Percentiles rank a stretch among this genome's conserved stretches.
phyloP scores from a whole-genome alignment of 805 yeast genomes.

The Monosporozyma yasuniensis region DNA sequence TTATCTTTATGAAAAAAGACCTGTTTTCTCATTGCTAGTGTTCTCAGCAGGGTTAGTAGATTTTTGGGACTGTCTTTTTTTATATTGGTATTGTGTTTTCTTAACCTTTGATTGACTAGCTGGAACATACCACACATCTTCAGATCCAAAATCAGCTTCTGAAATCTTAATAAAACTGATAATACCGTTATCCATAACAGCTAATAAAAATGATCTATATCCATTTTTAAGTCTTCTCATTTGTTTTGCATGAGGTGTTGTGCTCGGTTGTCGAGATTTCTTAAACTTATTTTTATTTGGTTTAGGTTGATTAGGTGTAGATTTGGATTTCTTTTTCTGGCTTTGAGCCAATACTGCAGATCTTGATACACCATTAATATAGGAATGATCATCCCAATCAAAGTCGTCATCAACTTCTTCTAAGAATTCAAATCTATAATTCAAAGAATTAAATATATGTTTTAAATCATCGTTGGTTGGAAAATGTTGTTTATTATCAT shows the following conservation, averaged over 20 bases:
- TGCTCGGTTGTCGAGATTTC: conserved; percentile 11
- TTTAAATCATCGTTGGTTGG: conserved; percentile 41
- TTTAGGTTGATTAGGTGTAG: conserved; percentile 1
- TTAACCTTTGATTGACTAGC: not conserved
- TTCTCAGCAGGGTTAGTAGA: too few relatives aligned
- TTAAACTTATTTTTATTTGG: conserved; percentile 5
- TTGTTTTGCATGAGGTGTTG: conserved; percentile 27
- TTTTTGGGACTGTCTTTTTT: not conserved
- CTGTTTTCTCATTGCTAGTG: too few relatives aligned
- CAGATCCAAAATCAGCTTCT: conserved; percentile 40
- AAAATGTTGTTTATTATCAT: conserved; percentile 29
- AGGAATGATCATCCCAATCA: conserved; percentile 19
- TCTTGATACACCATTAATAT: conserved; percentile 10
- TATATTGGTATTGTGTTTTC: not conserved
- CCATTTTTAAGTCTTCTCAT: conserved; percentile 43
- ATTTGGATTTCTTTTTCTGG: conserved; percentile 2
- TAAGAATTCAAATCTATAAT: conserved; percentile 28
- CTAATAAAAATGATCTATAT: conserved; percentile 44
- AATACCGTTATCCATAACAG: conserved; percentile 67
- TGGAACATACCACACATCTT: conserved; percentile 29
- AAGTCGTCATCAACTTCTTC: conserved; percentile 17
- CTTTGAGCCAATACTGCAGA: conserved; percentile 7
- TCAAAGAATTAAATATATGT: conserved; percentile 26
- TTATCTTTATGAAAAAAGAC: not conserved
- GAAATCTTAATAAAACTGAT: conserved; percentile 53